These are phyloP conservation scores for Rhamnella rubrinervis DNA, from an alignment of 331 rosid species.

Conservation along the genomic window DNA sequence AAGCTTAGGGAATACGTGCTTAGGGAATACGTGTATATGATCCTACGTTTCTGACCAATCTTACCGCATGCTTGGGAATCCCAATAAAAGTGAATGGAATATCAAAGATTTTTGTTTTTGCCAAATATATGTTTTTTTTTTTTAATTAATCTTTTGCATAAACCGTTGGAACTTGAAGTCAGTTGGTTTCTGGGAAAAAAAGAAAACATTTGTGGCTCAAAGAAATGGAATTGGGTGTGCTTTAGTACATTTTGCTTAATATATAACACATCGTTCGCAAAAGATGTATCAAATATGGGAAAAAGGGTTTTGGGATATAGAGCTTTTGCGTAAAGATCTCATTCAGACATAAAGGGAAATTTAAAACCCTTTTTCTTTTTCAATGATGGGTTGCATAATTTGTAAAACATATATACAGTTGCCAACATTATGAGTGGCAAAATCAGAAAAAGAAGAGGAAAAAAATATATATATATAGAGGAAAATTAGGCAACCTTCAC, in stretches of 20 bases:
- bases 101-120: constrained; percentile 24
- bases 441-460: too few species aligned
- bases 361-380: too few species aligned
- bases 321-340: too few species aligned
- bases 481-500: too few species aligned
- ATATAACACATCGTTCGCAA: too few species aligned
- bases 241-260: too few species aligned
- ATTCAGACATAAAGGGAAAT: too few species aligned
- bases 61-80: constrained; percentile 64
- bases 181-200: background rate
- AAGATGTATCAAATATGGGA: too few species aligned
- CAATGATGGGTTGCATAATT: too few species aligned
- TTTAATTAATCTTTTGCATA: constrained; percentile 16
- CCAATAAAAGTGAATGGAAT: constrained; percentile 52
- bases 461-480: too few species aligned
- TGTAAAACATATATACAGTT: too few species aligned
- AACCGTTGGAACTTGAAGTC: constrained; percentile 54
- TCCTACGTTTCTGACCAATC: constrained; percentile 34
- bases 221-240: background rate
- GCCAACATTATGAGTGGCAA: too few species aligned
- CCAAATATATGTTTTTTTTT: constrained; percentile 18
- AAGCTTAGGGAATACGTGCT: constrained; percentile 1
- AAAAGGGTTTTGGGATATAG: background rate
- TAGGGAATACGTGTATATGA: background rate
- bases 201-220: background rate